Evolutionary conservation across 306 rosid genomes (phyloP), one percentile per base, ranked within the genome.

Genomic region (Luffa acutangula): DNA sequence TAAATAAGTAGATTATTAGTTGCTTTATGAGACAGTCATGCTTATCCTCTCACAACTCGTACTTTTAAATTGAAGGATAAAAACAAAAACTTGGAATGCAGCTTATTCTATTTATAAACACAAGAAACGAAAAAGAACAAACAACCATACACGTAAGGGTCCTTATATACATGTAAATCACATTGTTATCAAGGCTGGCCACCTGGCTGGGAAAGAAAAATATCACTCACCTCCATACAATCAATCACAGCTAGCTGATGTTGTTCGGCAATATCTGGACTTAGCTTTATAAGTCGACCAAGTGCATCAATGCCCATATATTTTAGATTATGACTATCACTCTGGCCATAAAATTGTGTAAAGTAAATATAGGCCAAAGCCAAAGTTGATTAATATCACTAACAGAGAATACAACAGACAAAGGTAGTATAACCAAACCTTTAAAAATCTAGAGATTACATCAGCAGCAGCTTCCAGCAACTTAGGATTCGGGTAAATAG

Each of bases 241-340:
- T 96, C 99, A 72, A 96, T 96, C 81, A 96, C 98, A 3, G 99
- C 99, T 75, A 96, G 87, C 86, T 96, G 99, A 79, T 96, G 99
- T 74, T 90, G 94, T 82, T 96, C 99, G 3, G 99, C 99, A 66
- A 96, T 83, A 62, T 91, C 90, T 2, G 99, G 97, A 71, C 94
- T 93, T 69, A 90, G 80, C 91, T 89, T 93, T 80, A 96, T 91
- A 53, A 96, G 77, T 80, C 96, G 96, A 83, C 97, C 97, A 73
- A 96, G 98, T 60, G 96, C 93, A 85, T 96, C 99, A 78, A 96
- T 96, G 58, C 99, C 99, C 99, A 96, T 90, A 83, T 96, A 96
- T 86, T 91, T 96, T 73, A 96, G 89, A 84, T 96, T 96, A 83
- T 96, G 99, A 85, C 94, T 93, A 80, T 96, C 99, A 81, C 97